Conservation (phyloP, 441 rosid genomes). For the Gossypium trilobum region DNA sequence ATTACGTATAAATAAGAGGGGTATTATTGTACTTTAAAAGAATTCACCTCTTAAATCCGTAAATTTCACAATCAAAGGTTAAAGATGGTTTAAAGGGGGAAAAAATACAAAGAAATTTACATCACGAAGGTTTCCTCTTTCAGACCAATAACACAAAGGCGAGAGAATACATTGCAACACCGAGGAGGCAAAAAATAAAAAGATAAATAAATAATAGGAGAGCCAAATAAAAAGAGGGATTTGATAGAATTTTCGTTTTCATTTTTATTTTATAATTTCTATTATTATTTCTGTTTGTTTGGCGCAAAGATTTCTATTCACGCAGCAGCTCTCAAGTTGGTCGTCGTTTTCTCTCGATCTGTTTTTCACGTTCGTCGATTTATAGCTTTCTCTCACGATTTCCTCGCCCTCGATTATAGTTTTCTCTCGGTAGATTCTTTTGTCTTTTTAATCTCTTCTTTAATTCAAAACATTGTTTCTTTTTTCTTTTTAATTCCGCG, state of each 20-base stretch:
- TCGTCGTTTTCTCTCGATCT: constrained; percentile 32
- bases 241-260: constrained; percentile 14
- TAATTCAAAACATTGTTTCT: not conserved
- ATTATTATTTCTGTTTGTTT: constrained; percentile 3
- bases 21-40: constrained; percentile 1
- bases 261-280: not conserved
- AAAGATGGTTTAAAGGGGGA: not conserved
- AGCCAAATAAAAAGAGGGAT: constrained; percentile 22
- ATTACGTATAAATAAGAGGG: not conserved
- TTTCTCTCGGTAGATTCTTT: constrained; percentile 28
- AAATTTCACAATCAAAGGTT: not conserved
- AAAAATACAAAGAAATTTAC: not conserved
- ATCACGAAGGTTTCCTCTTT: constrained; percentile 36
- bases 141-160: constrained; percentile 30
- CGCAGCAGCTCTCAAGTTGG: constrained; percentile 18
- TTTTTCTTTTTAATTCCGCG: not conserved
- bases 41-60: not conserved
- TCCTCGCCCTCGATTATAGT: constrained; percentile 35
- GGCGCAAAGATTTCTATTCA: constrained; percentile 4
- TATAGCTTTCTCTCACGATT: constrained; percentile 21
- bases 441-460: not conserved
- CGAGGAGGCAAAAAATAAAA: constrained; percentile 4
- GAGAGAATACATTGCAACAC: constrained; percentile 17
- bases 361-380: constrained; percentile 23
- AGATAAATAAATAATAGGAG: constrained; percentile 12